Evolutionary conservation across 2,329 filamentous ascomycete species (phyloP), one percentile per base, ranked within the genome.

Genomic region (Elsinoe ampelina): DNA sequence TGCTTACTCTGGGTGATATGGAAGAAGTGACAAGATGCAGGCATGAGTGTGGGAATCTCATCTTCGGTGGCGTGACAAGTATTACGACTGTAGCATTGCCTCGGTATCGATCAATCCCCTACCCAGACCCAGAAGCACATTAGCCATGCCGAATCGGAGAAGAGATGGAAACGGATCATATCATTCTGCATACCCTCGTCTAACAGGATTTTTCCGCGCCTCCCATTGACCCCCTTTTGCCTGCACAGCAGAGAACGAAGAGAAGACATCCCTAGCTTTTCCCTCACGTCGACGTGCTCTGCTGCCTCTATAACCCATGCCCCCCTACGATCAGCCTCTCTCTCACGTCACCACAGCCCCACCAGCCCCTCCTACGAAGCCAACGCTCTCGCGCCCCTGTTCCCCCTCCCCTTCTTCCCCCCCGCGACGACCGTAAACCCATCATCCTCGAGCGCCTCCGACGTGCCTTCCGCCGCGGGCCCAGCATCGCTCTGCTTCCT

Each of bases 361-460:
- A 38, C 20, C 11, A 35, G 15, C 35, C 17, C 38, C 38, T 47
- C 50, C 51, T 61, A 61, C 51, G 60, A 61, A 47, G 60, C 60
- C 55, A 61, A 54, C 32, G 60, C 60, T 41, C 60, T 57, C 45
- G 39, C 73, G 71, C 50, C 60, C 42, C 60, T 58, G 20, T 54
- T 58, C 20, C 51, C 54, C 59, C 67, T 69, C 62, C 70, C 74
- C 68, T 76, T 76, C 34, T 68, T 65, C 60, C 76, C 73, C 52
- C 73, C 71, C 32, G 73, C 68, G 45, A 80, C 77, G 38, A 76
- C 79, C 63, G 73, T 77, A 76, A 77, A 80, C 61, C 77, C 77
- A 54, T 79, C 77, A 8, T 78, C 76, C 54, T 79, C 76, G 45
- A 77, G 65, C 12, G 64, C 64, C 63, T 77, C 72, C 15, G 76